Percentiles rank a stretch among this genome's conserved stretches.
Evolutionary conservation across 2,329 filamentous ascomycete genomes (phyloP).

Genomic region (Talaromyces funiculosus): DNA sequence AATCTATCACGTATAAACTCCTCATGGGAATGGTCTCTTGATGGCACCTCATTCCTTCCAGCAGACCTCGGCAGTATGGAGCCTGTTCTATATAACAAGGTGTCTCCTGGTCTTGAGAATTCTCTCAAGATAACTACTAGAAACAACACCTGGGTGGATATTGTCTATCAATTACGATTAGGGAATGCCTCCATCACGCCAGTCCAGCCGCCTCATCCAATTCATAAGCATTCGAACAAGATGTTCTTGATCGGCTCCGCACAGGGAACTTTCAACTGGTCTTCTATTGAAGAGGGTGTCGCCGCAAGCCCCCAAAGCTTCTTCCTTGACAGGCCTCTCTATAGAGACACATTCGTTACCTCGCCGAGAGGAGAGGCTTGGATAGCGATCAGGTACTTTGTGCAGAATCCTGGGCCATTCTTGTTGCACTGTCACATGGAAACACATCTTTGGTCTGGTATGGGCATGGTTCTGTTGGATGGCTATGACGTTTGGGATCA

Average conservation of each 20-base stretch:
- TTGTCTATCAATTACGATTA: constrained; percentile 41
- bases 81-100: constrained; percentile 47
- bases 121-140: constrained; percentile 48
- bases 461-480: constrained; percentile 49
- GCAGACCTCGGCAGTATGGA: constrained; percentile 35
- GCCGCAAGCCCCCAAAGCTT: constrained; percentile 46
- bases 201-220: constrained; percentile 53
- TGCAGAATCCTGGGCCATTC: constrained; percentile 50
- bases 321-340: constrained; percentile 53
- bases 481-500: constrained; percentile 32
- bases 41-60: constrained; percentile 40
- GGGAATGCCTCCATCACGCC: constrained; percentile 24
- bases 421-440: constrained; percentile 54
- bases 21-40: constrained; percentile 47
- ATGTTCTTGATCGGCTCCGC: constrained; percentile 54
- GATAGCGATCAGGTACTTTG: constrained; percentile 51
- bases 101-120: constrained; percentile 28
- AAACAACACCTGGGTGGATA: constrained; percentile 50
- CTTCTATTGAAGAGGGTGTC: constrained; percentile 49
- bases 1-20: constrained; percentile 24
- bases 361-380: constrained; percentile 37
- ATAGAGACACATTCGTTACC: constrained; percentile 44
- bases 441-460: constrained; percentile 51
- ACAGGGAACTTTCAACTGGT: constrained; percentile 48
- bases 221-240: constrained; percentile 61